Conservation (phyloP, 1,284 basidiomycete genomes). For the Xanthoconium separans region DNA sequence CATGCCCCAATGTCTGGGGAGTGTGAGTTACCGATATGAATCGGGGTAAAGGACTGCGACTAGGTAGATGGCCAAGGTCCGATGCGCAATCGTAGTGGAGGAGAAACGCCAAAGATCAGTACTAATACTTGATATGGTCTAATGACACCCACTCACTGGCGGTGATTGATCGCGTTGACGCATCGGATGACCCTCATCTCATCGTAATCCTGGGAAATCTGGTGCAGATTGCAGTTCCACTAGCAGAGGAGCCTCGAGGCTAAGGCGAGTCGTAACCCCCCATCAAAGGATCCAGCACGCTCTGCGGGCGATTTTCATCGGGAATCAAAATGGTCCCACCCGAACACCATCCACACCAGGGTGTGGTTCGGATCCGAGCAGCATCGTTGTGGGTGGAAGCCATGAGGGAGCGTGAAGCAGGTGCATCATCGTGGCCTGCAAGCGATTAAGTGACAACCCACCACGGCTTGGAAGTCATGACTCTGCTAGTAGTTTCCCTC, state of each 20-base stretch:
- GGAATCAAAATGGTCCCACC: background rate
- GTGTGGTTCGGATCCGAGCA: background rate
- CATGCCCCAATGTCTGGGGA: slow-evolving; percentile 10
- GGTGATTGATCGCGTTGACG: slow-evolving; percentile 13
- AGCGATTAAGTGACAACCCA: background rate
- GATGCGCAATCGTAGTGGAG: background rate
- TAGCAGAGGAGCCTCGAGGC: slow-evolving; percentile 15
- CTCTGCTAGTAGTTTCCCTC: background rate
- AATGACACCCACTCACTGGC: background rate
- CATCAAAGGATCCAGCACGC: background rate
- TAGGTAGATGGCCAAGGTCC: too few species aligned
- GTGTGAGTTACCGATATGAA: slow-evolving; percentile 1
- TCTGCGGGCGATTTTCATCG: background rate
- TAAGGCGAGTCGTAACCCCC: slow-evolving; percentile 15
- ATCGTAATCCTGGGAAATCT: background rate
- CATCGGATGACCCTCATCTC: background rate
- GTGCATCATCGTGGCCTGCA: background rate
- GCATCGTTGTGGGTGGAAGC: background rate
- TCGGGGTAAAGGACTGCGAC: background rate
- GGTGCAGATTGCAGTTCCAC: background rate
- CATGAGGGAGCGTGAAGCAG: background rate
- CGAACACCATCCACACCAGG: background rate
- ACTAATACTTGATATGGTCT: background rate
- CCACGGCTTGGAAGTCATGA: too few species aligned
- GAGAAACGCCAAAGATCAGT: background rate